Evolutionary conservation across 2,329 filamentous ascomycete genomes (phyloP).

Genomic region (Aurifilum marmelostoma): DNA sequence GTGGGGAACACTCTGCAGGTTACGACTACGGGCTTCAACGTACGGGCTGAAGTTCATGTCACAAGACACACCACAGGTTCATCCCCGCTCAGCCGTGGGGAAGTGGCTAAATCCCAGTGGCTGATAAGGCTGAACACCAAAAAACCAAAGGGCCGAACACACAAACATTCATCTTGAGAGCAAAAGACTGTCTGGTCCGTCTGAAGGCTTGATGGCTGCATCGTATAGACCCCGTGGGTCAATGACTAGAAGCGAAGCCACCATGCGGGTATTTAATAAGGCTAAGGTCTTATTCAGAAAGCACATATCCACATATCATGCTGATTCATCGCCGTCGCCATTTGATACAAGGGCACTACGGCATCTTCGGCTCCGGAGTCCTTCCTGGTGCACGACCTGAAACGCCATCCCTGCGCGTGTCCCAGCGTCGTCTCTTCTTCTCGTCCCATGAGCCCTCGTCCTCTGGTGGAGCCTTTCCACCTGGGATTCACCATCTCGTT

Average conservation of each 20-base stretch:
- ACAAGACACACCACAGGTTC: not conserved
- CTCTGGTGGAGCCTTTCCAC: not conserved
- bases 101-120: not conserved
- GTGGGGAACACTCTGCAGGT: slow-evolving; percentile 6
- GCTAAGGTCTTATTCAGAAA: not conserved
- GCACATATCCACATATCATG: slow-evolving; percentile 11
- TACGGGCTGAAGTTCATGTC: slow-evolving; percentile 18
- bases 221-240: not conserved
- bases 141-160: not conserved
- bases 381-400: slow-evolving; percentile 22
- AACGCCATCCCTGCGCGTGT: slow-evolving; percentile 23
- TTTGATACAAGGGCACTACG: slow-evolving; percentile 10
- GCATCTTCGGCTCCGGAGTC: slow-evolving; percentile 19
- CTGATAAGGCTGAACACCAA: slow-evolving; percentile 4
- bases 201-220: not conserved
- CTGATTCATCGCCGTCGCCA: slow-evolving; percentile 5
- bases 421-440: not conserved
- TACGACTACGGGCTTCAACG: slow-evolving; percentile 12
- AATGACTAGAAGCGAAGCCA: not conserved
- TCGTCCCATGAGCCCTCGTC: not conserved
- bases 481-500: not conserved
- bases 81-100: not conserved
- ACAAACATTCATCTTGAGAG: too few species aligned
- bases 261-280: not conserved
- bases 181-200: too few species aligned